Evolutionary conservation across 139 green algal genomes (phyloP).

Genomic region (Closterium sp.): DNA sequence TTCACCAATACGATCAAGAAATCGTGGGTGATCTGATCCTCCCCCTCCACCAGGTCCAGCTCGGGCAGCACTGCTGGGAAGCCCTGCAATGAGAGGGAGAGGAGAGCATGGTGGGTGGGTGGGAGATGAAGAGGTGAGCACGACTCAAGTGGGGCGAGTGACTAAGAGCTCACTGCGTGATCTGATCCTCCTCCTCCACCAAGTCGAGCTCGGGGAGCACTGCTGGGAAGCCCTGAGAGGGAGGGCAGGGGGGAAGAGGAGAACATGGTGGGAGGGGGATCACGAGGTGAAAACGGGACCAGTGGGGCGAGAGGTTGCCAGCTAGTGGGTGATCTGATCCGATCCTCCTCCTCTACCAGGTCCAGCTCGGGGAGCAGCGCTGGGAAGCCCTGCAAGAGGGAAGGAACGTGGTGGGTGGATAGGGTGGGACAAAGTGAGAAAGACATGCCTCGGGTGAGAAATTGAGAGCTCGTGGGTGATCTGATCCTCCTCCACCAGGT

Average conservation of each 20-base stretch:
- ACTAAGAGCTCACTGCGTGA: slow-evolving; percentile 84
- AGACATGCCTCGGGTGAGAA: too few species aligned
- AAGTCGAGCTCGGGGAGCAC: slow-evolving; percentile 84
- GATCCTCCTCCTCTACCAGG: too few species aligned
- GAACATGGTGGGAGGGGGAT: too few species aligned
- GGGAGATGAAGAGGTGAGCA: background rate
- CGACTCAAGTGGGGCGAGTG: background rate
- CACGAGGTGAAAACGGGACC: too few species aligned
- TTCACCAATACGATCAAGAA: too few species aligned
- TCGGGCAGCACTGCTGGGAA: slow-evolving; percentile 65
- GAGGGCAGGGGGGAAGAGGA: background rate
- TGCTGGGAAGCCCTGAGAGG: slow-evolving; percentile 41
- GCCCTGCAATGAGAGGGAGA: background rate
- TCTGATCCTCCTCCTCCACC: slow-evolving; percentile 95
- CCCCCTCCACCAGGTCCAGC: slow-evolving; percentile 90
- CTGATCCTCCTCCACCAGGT: slow-evolving; percentile 91
- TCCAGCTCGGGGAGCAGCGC: too few species aligned
- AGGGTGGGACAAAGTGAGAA: too few species aligned
- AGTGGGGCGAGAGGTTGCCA: too few species aligned
- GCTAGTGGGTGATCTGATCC: too few species aligned
- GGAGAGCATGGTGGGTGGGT: background rate
- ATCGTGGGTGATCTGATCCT: slow-evolving; percentile 98
- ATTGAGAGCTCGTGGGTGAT: slow-evolving; percentile 89
- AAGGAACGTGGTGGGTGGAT: background rate
- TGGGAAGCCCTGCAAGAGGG: background rate